phyloP scores from a whole-genome alignment of 2,329 filamentous ascomycete species.

The Parastagonospora nodorum region DNA sequence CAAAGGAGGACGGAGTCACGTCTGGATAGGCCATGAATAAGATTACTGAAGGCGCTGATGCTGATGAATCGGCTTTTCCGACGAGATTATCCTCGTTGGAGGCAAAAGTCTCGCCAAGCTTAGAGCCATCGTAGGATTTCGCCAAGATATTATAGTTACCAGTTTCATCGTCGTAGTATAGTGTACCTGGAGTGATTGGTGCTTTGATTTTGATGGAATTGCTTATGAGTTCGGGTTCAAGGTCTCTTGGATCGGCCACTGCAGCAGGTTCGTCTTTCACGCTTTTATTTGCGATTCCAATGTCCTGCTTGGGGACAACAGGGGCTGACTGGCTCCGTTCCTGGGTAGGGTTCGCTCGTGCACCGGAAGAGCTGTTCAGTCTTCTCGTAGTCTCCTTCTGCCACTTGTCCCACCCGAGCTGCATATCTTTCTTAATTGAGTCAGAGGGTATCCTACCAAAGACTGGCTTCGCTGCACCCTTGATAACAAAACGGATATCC shows the following conservation, averaged over 20 bases:
- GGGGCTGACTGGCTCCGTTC: neutral
- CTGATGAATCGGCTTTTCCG: too few relatives aligned
- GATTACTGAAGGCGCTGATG: too few relatives aligned
- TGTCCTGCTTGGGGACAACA: neutral
- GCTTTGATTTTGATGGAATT: neutral
- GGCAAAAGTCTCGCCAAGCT: neutral
- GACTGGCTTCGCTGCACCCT: neutral
- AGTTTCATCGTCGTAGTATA: neutral
- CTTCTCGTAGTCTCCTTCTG: neutral
- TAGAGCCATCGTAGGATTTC: neutral
- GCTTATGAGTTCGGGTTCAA: neutral
- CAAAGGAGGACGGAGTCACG: too few relatives aligned
- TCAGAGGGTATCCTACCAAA: neutral
- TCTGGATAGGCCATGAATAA: too few relatives aligned
- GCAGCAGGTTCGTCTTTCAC: neutral
- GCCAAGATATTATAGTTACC: neutral
- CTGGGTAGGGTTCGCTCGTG: neutral
- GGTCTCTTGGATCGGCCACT: neutral
- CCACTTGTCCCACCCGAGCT: neutral
- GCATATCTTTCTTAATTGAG: neutral
- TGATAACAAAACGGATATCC: constrained; percentile 3
- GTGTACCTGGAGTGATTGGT: neutral
- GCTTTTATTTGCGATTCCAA: neutral
- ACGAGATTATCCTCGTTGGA: neutral
- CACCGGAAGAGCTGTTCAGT: neutral